Percentiles rank a stretch among this genome's conserved stretches.
Conservation (phyloP, 345 rosid genomes). For the Aquilaria malaccensis region DNA sequence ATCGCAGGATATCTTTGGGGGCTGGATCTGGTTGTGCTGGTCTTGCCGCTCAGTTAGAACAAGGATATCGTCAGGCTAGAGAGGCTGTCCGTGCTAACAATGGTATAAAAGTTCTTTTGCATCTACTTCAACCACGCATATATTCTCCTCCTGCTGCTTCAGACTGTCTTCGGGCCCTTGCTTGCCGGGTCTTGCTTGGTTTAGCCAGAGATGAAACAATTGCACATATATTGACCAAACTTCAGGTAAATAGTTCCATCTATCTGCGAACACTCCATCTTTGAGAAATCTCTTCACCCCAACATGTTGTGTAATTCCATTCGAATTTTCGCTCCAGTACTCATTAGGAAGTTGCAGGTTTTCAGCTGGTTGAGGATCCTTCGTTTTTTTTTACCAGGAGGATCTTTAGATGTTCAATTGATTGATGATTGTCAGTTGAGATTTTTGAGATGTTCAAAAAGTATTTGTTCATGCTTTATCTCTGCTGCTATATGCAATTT, state of each 20-base stretch:
- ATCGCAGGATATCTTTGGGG: slow-evolving; percentile 89
- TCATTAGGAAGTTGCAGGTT: not conserved
- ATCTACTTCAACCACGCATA: slow-evolving; percentile 88
- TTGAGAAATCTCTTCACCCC: not conserved
- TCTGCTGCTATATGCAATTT: slow-evolving; percentile 8
- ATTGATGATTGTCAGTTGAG: not conserved
- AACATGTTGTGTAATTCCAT: slow-evolving; percentile 3
- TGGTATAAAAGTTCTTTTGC: slow-evolving; percentile 95
- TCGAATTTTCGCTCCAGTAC: not conserved
- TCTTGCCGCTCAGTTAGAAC: slow-evolving; percentile 97
- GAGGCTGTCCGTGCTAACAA: slow-evolving; percentile 92
- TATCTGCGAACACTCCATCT: too few relatives aligned
- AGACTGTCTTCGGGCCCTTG: slow-evolving; percentile 92
- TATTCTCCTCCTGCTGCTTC: slow-evolving; percentile 86
- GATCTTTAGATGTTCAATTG: not conserved
- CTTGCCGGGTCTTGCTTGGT: slow-evolving; percentile 95
- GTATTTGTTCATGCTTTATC: too few relatives aligned
- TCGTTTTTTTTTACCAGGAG: too few relatives aligned
- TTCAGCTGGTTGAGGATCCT: not conserved
- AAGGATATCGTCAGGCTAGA: slow-evolving; percentile 92
- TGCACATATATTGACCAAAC: slow-evolving; percentile 97
- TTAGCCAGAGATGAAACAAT: slow-evolving; percentile 94
- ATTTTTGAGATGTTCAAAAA: too few relatives aligned
- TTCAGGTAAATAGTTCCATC: slow-evolving; percentile 50
- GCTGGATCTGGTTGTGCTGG: slow-evolving; percentile 98